These are phyloP conservation scores for Leccinum olivaceopallidum DNA, from an alignment of 768 basidiomycete genomes.

Conservation along the genomic window DNA sequence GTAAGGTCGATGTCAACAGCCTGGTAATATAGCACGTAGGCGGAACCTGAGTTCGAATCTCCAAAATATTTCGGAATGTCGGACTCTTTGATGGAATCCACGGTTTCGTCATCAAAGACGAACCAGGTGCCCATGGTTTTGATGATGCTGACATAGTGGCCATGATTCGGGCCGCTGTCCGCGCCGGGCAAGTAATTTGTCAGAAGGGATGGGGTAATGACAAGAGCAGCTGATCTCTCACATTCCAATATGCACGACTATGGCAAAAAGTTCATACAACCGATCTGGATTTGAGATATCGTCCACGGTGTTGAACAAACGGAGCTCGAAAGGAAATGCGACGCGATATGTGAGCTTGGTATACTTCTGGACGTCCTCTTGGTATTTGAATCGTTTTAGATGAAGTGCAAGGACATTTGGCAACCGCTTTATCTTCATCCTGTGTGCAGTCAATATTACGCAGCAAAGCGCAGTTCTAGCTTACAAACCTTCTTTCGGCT, in stretches of 20 bases:
- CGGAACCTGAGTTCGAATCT: conserved; percentile 82
- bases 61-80: conserved; percentile 96
- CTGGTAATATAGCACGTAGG: conserved; percentile 97
- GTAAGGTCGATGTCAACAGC: conserved; percentile 80
- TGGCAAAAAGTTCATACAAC: conserved; percentile 91
- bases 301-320: conserved; percentile 96
- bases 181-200: conserved; percentile 13
- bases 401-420: conserved; percentile 96
- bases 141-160: conserved; percentile 96
- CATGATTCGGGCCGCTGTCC: conserved; percentile 92
- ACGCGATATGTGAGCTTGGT: conserved; percentile 97
- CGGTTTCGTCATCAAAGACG: conserved; percentile 94
- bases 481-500: conserved; percentile 86
- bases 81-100: conserved; percentile 81
- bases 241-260: conserved; percentile 99
- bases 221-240: conserved; percentile 46
- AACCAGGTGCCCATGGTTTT: conserved; percentile 85
- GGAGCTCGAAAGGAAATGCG: conserved; percentile 92
- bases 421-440: conserved; percentile 98
- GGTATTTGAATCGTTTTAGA: conserved; percentile 98
- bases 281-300: conserved; percentile 90
- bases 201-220: conserved; percentile 8
- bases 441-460: conserved; percentile 34
- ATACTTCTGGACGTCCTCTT: conserved; percentile 86
- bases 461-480: not conserved